Conservation (phyloP, 1,284 basidiomycete species). For the Lignosus rhinocerotis region DNA sequence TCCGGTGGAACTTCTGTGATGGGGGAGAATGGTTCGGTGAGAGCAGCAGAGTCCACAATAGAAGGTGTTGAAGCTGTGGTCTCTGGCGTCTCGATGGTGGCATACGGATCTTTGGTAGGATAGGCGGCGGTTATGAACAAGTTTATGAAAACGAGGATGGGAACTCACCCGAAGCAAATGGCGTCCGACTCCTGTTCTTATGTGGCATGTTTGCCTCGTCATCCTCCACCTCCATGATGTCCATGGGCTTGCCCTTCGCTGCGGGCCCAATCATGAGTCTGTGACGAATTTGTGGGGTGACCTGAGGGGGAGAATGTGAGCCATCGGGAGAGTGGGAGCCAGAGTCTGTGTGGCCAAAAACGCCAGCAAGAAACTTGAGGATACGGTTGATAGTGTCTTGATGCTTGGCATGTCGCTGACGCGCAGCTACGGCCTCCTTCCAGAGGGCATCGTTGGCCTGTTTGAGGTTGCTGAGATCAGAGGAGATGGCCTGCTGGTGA, state of each 20-base stretch:
- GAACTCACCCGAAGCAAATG: constrained; percentile 23
- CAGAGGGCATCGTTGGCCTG: constrained; percentile 87
- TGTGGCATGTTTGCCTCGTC: constrained; percentile 33
- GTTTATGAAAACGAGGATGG: background rate
- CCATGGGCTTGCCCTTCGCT: constrained; percentile 38
- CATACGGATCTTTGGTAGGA: constrained; percentile 29
- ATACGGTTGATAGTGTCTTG: constrained; percentile 98
- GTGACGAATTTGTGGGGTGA: constrained; percentile 52
- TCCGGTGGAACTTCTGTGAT: constrained; percentile 9
- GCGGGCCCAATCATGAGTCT: constrained; percentile 64
- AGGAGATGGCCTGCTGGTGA: constrained; percentile 88
- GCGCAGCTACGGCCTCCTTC: constrained; percentile 85
- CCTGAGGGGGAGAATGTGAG: constrained; percentile 38
- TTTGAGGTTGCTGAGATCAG: constrained; percentile 88
- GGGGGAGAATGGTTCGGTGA: constrained; percentile 32
- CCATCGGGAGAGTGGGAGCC: constrained; percentile 46
- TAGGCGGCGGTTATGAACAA: constrained; percentile 1
- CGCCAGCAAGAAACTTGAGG: constrained; percentile 89
- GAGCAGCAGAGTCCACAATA: constrained; percentile 24
- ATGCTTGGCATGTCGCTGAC: constrained; percentile 86
- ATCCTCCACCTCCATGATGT: constrained; percentile 41
- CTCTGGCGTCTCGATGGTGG: constrained; percentile 35
- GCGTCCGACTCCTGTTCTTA: constrained; percentile 12
- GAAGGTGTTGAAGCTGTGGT: constrained; percentile 23
- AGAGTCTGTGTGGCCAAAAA: constrained; percentile 71